These are phyloP conservation scores for Oryza nivara DNA, from an alignment of 176 grass and related monocot genomes.

Conservation along the genomic window DNA sequence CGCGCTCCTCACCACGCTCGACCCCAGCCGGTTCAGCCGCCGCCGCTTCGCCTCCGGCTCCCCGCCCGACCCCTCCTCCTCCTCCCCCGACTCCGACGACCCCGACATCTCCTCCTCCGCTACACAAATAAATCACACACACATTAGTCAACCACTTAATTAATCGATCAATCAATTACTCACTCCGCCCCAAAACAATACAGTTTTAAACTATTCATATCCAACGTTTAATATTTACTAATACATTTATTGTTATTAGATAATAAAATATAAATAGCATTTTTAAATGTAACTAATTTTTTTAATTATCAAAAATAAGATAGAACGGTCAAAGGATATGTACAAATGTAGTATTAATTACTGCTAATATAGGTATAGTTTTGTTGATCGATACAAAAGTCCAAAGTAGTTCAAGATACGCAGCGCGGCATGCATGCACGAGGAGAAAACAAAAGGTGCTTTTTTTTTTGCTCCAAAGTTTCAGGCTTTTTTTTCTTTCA, in stretches of 20 bases:
- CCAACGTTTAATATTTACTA: too few species aligned
- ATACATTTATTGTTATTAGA: too few species aligned
- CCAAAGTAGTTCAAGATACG: neutral
- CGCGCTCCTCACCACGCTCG: slow-evolving; percentile 90
- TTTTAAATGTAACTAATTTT: too few species aligned
- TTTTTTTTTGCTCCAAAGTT: slow-evolving; percentile 46
- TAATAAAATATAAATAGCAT: too few species aligned
- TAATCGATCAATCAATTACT: neutral
- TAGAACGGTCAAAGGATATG: too few species aligned
- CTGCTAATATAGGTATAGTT: too few species aligned
- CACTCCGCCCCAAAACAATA: too few species aligned
- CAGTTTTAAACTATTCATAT: too few species aligned
- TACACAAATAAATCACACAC: neutral
- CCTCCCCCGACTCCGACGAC: slow-evolving; percentile 66
- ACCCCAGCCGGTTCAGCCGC: slow-evolving; percentile 62
- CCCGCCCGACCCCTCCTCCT: slow-evolving; percentile 15
- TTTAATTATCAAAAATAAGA: too few species aligned
- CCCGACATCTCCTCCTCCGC: slow-evolving; percentile 76
- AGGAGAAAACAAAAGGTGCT: slow-evolving; percentile 39
- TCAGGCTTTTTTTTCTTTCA: slow-evolving; percentile 51
- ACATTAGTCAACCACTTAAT: neutral
- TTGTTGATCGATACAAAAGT: neutral
- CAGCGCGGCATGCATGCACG: neutral
- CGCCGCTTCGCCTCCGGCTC: slow-evolving; percentile 85
- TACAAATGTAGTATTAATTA: too few species aligned